A percentile compares a stretch with the other conserved stretches of the same genome.
Conservation (phyloP, 306 rosid species). For the Myrica gale region DNA sequence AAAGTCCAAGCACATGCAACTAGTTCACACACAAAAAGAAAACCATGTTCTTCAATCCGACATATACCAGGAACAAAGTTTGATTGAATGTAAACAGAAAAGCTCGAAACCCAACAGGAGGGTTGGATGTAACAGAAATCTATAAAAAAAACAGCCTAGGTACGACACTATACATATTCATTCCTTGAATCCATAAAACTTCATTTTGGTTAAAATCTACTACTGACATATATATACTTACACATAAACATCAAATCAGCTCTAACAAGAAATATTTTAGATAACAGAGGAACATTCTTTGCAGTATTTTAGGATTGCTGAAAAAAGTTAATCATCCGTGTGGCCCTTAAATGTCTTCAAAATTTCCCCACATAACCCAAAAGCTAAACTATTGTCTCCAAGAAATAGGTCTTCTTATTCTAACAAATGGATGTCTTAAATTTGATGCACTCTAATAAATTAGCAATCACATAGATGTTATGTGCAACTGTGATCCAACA, state of each 20-base stretch:
- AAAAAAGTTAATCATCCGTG: background rate
- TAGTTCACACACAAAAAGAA: background rate
- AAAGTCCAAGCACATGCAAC: background rate
- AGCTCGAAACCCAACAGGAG: background rate
- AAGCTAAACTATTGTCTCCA: background rate
- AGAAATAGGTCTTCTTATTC: background rate
- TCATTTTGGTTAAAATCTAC: conserved; percentile 31
- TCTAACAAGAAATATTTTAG: no score
- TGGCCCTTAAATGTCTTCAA: background rate
- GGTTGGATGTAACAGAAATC: background rate
- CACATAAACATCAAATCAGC: no score
- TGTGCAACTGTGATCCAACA: no score
- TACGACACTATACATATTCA: no score
- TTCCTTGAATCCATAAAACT: conserved; percentile 13
- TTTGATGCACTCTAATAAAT: no score
- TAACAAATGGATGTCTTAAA: no score
- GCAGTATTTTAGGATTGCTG: background rate
- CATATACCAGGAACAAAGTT: background rate
- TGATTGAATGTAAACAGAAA: background rate
- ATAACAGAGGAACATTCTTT: background rate
- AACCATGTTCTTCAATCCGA: background rate
- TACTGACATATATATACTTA: conserved; percentile 18
- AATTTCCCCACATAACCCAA: conserved; percentile 2
- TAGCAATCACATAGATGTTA: no score
- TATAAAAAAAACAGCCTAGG: no score